Conservation (phyloP, 371 early-diverging fungal species). For the Mucor sp. region DNA sequence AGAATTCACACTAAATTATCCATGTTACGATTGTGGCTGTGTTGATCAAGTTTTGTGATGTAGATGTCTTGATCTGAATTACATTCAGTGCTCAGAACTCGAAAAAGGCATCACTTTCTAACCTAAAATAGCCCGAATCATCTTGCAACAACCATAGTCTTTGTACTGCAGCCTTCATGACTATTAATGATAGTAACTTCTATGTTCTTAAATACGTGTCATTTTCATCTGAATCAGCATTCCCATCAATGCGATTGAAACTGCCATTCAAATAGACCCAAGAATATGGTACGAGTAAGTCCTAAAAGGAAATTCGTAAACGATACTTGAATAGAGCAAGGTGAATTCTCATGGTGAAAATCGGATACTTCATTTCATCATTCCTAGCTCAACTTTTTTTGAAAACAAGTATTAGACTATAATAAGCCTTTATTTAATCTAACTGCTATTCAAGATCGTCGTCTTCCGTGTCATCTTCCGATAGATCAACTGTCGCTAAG, state of each 20-base stretch:
- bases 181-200: neutral
- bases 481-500: neutral
- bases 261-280: neutral
- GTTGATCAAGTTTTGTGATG: neutral
- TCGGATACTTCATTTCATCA: neutral
- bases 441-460: neutral
- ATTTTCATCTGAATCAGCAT: neutral
- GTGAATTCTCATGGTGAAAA: neutral
- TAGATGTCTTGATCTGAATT: neutral
- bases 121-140: no score
- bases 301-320: neutral
- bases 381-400: neutral
- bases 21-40: neutral
- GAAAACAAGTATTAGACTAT: neutral
- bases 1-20: neutral
- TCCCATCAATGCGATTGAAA: neutral
- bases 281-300: neutral
- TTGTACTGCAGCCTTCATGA: neutral
- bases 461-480: neutral
- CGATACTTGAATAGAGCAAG: neutral
- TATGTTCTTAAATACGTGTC: neutral
- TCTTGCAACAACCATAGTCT: neutral
- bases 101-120: neutral
- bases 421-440: neutral
- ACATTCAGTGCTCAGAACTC: neutral